Evolutionary conservation across 1,284 basidiomycete species (phyloP).

Genomic region (Cutaneotrichosporon cavernicola): DNA sequence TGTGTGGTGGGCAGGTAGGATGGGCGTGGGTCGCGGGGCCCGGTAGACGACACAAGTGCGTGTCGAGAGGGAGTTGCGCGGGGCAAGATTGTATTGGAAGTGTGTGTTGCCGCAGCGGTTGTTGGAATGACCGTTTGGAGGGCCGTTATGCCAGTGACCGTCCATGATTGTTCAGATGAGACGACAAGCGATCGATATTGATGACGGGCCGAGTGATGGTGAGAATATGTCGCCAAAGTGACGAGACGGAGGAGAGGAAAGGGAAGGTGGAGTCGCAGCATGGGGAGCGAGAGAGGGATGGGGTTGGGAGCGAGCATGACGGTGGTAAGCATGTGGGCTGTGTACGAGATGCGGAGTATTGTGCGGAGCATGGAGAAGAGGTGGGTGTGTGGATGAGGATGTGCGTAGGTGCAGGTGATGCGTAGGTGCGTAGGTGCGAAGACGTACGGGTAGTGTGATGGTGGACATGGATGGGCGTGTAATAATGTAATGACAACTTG

Average conservation of each 20-base stretch:
- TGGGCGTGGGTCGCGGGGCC: not conserved
- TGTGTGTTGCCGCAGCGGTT: not conserved
- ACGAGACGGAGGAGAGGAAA: not conserved
- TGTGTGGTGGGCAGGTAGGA: no score
- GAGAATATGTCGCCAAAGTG: not conserved
- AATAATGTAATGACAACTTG: not conserved
- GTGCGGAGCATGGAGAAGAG: not conserved
- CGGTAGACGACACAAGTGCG: not conserved
- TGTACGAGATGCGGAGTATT: no score
- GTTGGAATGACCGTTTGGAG: not conserved
- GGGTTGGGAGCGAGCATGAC: not conserved
- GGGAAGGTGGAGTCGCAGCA: not conserved
- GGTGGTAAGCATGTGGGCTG: not conserved
- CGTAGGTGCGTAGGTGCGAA: no score
- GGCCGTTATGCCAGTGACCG: not conserved
- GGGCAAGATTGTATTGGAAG: not conserved
- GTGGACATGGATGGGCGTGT: not conserved
- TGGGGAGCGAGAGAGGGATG: not conserved
- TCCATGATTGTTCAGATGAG: not conserved
- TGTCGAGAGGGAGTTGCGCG: not conserved
- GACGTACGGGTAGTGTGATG: not conserved
- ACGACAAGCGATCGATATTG: not conserved
- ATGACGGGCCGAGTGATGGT: not conserved
- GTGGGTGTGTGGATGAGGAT: not conserved
- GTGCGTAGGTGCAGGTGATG: no score